Percentiles rank a stretch among this genome's conserved stretches.
Evolutionary conservation across 257 asterid species (phyloP).

Genomic region (Anisodus acutangulus): DNA sequence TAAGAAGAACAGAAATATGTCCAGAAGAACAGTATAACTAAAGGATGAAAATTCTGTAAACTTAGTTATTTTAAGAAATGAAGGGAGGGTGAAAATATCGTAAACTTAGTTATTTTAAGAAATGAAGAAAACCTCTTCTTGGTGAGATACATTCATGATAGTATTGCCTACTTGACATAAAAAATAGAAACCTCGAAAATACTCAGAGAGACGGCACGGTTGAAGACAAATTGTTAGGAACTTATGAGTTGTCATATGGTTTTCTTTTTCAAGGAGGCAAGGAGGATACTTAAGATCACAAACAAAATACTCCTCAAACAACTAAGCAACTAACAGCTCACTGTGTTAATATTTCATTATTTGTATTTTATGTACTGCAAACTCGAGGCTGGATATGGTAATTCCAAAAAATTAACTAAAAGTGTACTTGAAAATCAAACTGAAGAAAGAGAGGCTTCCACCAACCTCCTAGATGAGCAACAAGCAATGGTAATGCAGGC

Average conservation of each 20-base stretch:
- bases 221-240: background rate
- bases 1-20: background rate
- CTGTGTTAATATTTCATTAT: background rate
- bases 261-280: background rate
- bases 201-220: background rate
- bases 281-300: background rate
- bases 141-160: background rate
- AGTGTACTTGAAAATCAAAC: constrained; percentile 20
- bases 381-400: constrained; percentile 9
- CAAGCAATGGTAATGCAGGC: constrained; percentile 90
- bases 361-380: background rate
- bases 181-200: background rate
- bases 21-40: background rate
- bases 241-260: background rate
- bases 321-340: background rate
- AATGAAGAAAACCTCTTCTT: background rate
- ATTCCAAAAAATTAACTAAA: background rate
- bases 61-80: background rate
- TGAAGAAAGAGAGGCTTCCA: constrained; percentile 31
- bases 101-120: background rate
- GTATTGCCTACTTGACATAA: constrained; percentile 7
- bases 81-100: background rate
- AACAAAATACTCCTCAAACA: constrained; percentile 1
- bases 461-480: constrained; percentile 98
- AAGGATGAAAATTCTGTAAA: background rate